Conservation (phyloP, 768 basidiomycete genomes). For the Mycena haematopus region DNA sequence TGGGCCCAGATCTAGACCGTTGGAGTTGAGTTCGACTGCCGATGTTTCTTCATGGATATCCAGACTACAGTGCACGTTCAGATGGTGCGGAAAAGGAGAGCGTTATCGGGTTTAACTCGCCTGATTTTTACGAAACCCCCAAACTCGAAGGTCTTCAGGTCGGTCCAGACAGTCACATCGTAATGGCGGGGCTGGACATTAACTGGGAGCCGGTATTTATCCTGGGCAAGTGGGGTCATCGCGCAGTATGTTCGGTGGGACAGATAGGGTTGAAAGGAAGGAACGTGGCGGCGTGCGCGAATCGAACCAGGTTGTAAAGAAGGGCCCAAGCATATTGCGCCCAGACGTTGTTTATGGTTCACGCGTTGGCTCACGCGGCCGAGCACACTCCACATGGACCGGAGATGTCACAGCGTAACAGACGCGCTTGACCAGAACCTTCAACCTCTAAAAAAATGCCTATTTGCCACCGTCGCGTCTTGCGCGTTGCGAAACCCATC, state of each 20-base stretch:
- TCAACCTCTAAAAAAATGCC: slow-evolving; percentile 7
- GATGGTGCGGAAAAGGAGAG: background rate
- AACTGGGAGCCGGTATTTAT: slow-evolving; percentile 67
- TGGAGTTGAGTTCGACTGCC: slow-evolving; percentile 68
- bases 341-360: background rate
- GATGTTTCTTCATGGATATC: slow-evolving; percentile 68
- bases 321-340: slow-evolving; percentile 6
- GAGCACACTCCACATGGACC: slow-evolving; percentile 18
- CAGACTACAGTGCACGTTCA: slow-evolving; percentile 52
- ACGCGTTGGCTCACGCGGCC: slow-evolving; percentile 5
- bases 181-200: slow-evolving; percentile 78
- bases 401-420: no score
- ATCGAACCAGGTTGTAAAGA: background rate
- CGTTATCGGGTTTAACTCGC: slow-evolving; percentile 43
- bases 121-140: slow-evolving; percentile 77
- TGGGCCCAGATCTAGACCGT: slow-evolving; percentile 61
- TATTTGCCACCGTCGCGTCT: slow-evolving; percentile 20
- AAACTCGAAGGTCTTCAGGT: slow-evolving; percentile 79
- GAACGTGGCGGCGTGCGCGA: background rate
- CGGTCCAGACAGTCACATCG: slow-evolving; percentile 79
- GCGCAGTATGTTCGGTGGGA: slow-evolving; percentile 4
- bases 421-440: slow-evolving; percentile 2
- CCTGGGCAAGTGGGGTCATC: slow-evolving; percentile 30
- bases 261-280: slow-evolving; percentile 5
- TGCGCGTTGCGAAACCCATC: background rate